A percentile compares a stretch with the other conserved stretches of the same genome.
Conservation (phyloP, 225 moss, liverwort and hornwort species). For the Rhytidiadelphus loreus region DNA sequence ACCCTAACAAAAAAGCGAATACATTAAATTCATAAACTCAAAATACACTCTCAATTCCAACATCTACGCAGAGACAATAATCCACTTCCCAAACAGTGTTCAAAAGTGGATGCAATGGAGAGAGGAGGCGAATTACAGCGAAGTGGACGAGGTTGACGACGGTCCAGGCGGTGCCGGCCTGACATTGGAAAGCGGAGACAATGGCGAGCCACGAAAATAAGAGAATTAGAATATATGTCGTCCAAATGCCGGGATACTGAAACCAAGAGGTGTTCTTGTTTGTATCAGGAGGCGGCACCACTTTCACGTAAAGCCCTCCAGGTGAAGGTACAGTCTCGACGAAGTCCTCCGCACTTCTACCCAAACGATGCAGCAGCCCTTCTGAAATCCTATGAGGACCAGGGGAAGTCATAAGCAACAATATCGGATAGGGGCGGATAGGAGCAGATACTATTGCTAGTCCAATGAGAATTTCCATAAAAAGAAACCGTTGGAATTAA, state of each 20-base stretch:
- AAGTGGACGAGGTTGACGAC: slow-evolving; percentile 89
- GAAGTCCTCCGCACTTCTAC: slow-evolving; percentile 41
- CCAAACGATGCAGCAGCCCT: slow-evolving; percentile 42
- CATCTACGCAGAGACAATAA: neutral
- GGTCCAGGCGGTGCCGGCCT: slow-evolving; percentile 92
- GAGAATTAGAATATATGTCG: slow-evolving; percentile 85
- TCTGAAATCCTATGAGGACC: slow-evolving; percentile 44
- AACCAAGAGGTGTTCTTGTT: slow-evolving; percentile 99
- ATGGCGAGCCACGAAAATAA: slow-evolving; percentile 91
- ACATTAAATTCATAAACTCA: neutral
- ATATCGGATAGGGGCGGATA: neutral
- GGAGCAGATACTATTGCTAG: neutral
- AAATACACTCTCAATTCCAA: neutral
- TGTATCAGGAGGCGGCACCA: slow-evolving; percentile 90
- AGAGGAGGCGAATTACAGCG: slow-evolving; percentile 34
- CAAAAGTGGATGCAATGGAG: neutral
- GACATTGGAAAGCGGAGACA: slow-evolving; percentile 77
- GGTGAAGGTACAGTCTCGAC: slow-evolving; percentile 34
- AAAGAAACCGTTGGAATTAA: neutral
- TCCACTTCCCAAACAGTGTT: neutral
- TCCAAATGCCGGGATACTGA: slow-evolving; percentile 96
- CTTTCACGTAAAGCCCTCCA: slow-evolving; percentile 79
- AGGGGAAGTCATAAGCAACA: neutral
- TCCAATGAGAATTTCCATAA: neutral
- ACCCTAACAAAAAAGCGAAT: neutral